A percentile compares a stretch with the other conserved stretches of the same genome.
phyloP scores from a whole-genome alignment of 2,329 filamentous ascomycete genomes.

The Hypoxylon sp. region DNA sequence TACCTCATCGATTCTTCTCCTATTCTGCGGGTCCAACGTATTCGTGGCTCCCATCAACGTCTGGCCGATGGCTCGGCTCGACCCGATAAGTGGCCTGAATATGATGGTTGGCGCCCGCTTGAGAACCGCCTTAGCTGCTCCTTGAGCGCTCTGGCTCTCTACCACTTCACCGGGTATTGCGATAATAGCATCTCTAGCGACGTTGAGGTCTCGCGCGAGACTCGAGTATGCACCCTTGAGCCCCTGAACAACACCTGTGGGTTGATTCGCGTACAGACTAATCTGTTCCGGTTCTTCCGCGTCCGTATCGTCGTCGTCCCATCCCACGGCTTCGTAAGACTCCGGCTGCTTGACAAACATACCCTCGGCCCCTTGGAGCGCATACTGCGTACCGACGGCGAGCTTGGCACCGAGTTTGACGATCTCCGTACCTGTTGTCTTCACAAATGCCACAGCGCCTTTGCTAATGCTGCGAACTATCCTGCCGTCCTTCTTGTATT shows the following conservation, averaged over 20 bases:
- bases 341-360: slow-evolving; percentile 68
- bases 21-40: slow-evolving; percentile 84
- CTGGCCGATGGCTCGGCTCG: slow-evolving; percentile 88
- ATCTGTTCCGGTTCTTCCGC: slow-evolving; percentile 81
- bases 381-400: slow-evolving; percentile 93
- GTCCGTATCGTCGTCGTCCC: slow-evolving; percentile 72
- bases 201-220: slow-evolving; percentile 85
- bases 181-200: slow-evolving; percentile 91
- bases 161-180: slow-evolving; percentile 92
- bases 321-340: slow-evolving; percentile 54
- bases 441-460: slow-evolving; percentile 88
- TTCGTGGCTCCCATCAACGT: slow-evolving; percentile 94
- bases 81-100: slow-evolving; percentile 88
- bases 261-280: slow-evolving; percentile 93
- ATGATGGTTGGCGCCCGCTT: slow-evolving; percentile 92
- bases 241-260: slow-evolving; percentile 87
- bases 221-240: slow-evolving; percentile 84
- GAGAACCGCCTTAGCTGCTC: slow-evolving; percentile 81
- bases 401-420: slow-evolving; percentile 94
- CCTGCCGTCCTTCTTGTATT: slow-evolving; percentile 94
- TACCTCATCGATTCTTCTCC: slow-evolving; percentile 88
- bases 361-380: slow-evolving; percentile 88
- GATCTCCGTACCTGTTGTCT: slow-evolving; percentile 93
- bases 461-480: slow-evolving; percentile 93
- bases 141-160: slow-evolving; percentile 84